Base-by-base conservation (phyloP, 2,329 filamentous ascomycete genomes). In the Coniochaeta sp. region DNA sequence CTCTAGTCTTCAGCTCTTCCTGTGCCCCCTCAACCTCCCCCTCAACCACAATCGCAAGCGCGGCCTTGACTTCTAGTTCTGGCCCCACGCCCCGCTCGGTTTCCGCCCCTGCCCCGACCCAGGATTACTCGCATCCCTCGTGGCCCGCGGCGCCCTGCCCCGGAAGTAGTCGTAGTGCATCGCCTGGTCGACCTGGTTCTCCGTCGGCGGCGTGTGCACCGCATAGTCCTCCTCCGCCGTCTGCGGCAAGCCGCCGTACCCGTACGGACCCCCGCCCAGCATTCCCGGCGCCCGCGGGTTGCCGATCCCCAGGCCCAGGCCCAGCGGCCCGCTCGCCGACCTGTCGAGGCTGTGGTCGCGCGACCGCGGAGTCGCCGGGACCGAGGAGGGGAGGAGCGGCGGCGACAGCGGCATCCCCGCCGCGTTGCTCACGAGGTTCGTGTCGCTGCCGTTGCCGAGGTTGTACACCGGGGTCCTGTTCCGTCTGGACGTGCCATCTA, bases 241-340 rank as follows among this genome's bases (percentile, higher is more conserved):
- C 67, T 87, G 84, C 0, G 83, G 80, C 59, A 88, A 69, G 28
- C 80, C 79, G 16, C 82, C 85, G 68, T 88, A 88, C 0, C 85
- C 84, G 58, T 77, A 74, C 1, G 83, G 81, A 2, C 84, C 83
- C 59, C 83, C 82, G 19, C 83, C 83, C 19, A 85, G 69, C 62
- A 83, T 81, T 12, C 82, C 81, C 5, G 78, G 78, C 1, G 79
- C 76, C 2, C 78, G 77, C 1, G 77, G 73, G 52, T 71, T 66
- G 33, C 64, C 55, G 57, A 63, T 56, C 22, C 55, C 64, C 52
- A n/a, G 65, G 22, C 55, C 64, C 47, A n/a, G 65, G 9, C 68
- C 52, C 61, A 69, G 57, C 64, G 67, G 47, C 65, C 67, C 40
- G 66, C 64, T 65, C 69, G 68, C 34, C 59, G 59, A 31, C 59